Base-by-base conservation (phyloP, 2,329 filamentous ascomycete species). In the Ascochyta koolunga region DNA sequence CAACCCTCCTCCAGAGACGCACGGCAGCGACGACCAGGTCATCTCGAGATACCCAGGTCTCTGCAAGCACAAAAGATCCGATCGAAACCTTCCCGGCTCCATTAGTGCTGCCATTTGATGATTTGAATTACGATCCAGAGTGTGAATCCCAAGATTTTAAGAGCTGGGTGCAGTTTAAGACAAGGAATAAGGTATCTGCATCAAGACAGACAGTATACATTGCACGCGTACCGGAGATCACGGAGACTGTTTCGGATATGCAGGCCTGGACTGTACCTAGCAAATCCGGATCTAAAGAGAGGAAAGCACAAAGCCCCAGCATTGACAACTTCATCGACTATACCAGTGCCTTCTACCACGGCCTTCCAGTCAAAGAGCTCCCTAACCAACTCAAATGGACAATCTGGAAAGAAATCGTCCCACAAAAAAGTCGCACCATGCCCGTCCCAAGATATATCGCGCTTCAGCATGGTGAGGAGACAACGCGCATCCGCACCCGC, bases 71-170 rank as follows among this genome's bases (percentile, higher is more conserved):
- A 18, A 32, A 36, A 31, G 41, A 40, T 39, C 35, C 61, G 2
- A 64, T 59, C 1, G 62, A 61, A 2, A 40, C 35, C 0, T 89
- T 87, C 56, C 86, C 86, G 0, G 83, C 76, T 0, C 85, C 86
- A 0, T 66, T 89, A 5, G 74, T 87, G 0, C 72, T 89, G 0
- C 86, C 86, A 0, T 78, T 75, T 2, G 86, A 89, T 63, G 83
- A 84, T 18, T 75, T 89, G 1, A 79, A 81, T 0, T 70, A 77
- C 29, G 81, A 88, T 33, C 80, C 82, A 1, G 73, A 79, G 5
- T 78, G 77, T 33, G 75, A 78, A 1, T 71, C 80, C 0, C 86
- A 89, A 58, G 82, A 77, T 33, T 73, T 85, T 36, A 74, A 76
- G 24, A 76, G 77, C 0, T 89, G 84, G 83, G 58, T 77, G 2